phyloP scores from a whole-genome alignment of 116 monocot genomes.

The Dioscorea cayenensis region DNA sequence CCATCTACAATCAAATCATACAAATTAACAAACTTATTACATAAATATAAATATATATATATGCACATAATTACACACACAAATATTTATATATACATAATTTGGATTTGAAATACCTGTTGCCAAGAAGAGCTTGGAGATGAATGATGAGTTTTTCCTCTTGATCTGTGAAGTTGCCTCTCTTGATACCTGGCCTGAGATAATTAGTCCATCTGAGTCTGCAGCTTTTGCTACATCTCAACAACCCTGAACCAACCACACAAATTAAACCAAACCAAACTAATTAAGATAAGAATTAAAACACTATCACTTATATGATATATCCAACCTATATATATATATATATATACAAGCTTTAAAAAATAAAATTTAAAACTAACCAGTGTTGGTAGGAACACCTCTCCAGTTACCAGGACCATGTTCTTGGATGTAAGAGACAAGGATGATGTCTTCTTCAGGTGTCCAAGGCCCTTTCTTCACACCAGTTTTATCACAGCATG shows the following conservation, averaged over 20 bases:
- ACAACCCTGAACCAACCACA: conserved; percentile 32
- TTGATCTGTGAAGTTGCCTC: conserved; percentile 76
- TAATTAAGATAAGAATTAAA: too few relatives aligned
- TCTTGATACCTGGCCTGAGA: conserved; percentile 79
- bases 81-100: neutral
- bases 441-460: conserved; percentile 62
- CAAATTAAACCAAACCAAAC: neutral
- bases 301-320: too few relatives aligned
- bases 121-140: conserved; percentile 85
- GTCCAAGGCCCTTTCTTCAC: conserved; percentile 78
- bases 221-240: conserved; percentile 93
- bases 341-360: too few relatives aligned
- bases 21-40: neutral
- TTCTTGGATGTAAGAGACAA: conserved; percentile 62
- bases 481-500: conserved; percentile 48
- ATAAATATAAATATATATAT: too few relatives aligned
- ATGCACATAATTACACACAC: too few relatives aligned
- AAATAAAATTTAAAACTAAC: conserved; percentile 8
- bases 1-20: conserved; percentile 38
- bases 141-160: conserved; percentile 87
- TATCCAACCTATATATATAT: too few relatives aligned
- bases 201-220: conserved; percentile 89
- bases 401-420: conserved; percentile 74
- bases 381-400: conserved; percentile 49
- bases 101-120: conserved; percentile 32